Evolutionary conservation across 179 eudicot genomes (phyloP).

Genomic region (Patellifolia procumbens): DNA sequence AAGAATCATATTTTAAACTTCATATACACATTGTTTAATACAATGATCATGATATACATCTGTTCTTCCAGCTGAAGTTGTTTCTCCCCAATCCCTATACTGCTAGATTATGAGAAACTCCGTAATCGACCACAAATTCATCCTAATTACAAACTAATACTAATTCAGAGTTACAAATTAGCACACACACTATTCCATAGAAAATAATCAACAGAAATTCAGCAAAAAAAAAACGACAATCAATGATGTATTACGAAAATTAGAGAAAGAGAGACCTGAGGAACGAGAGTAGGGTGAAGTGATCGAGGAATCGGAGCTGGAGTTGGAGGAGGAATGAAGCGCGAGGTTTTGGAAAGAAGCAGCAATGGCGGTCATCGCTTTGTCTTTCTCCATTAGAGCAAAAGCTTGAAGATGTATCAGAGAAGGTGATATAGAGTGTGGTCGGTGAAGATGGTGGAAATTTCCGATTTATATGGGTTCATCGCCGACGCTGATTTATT

Average conservation of each 20-base stretch:
- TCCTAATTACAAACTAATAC: background rate
- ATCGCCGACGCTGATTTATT: background rate
- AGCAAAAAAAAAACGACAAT: background rate
- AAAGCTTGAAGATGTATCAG: background rate
- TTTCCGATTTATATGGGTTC: background rate
- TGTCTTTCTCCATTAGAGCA: slow-evolving; percentile 41
- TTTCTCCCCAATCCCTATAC: no score
- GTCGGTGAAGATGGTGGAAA: no score
- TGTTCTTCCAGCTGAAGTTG: no score
- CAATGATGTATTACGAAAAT: background rate
- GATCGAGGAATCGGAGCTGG: slow-evolving; percentile 2
- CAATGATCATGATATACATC: no score
- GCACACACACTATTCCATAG: no score
- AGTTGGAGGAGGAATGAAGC: slow-evolving; percentile 29
- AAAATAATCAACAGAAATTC: background rate
- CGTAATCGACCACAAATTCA: background rate
- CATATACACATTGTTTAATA: no score
- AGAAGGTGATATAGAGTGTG: background rate
- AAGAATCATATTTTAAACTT: no score
- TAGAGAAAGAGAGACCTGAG: background rate
- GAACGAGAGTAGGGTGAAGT: background rate
- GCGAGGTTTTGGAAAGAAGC: slow-evolving; percentile 46
- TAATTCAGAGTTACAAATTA: background rate
- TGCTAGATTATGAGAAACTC: no score
- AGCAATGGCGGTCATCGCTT: slow-evolving; percentile 29